Conservation (phyloP, 345 rosid species). For the Ceriops tagal region DNA sequence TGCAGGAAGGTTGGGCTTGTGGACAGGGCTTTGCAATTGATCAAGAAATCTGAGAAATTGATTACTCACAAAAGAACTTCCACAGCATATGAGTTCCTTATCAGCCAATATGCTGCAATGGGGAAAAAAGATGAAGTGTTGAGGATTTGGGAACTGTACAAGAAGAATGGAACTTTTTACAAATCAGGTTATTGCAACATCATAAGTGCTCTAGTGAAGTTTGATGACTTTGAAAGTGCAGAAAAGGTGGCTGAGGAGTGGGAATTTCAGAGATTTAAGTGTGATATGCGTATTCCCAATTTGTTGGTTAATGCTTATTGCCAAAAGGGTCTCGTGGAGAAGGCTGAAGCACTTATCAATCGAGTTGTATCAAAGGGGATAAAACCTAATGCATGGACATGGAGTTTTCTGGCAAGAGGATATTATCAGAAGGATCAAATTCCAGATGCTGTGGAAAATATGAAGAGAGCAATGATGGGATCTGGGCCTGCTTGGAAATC, state of each 20-base stretch:
- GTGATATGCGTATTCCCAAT: slow-evolving; percentile 30
- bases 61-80: slow-evolving; percentile 1
- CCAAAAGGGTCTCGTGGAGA: slow-evolving; percentile 30
- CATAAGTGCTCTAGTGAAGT: slow-evolving; percentile 30
- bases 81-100: slow-evolving; percentile 17
- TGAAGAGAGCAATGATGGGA: slow-evolving; percentile 30
- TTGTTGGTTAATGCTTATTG: slow-evolving; percentile 27
- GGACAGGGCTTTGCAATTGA: slow-evolving; percentile 32
- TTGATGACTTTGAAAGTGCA: slow-evolving; percentile 41
- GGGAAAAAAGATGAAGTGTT: slow-evolving; percentile 42
- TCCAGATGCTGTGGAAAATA: slow-evolving; percentile 24
- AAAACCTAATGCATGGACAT: slow-evolving; percentile 20
- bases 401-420: slow-evolving; percentile 29
- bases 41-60: slow-evolving; percentile 33
- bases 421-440: slow-evolving; percentile 19
- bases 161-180: slow-evolving; percentile 12
- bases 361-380: slow-evolving; percentile 20
- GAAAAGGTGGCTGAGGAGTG: slow-evolving; percentile 40
- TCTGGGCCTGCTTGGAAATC: slow-evolving; percentile 20
- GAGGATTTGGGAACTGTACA: slow-evolving; percentile 39
- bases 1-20: slow-evolving; percentile 21
- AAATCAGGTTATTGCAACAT: slow-evolving; percentile 22
- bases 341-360: slow-evolving; percentile 26
- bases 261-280: slow-evolving; percentile 17
- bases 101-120: slow-evolving; percentile 28